phyloP scores from a whole-genome alignment of 306 rosid species.

The Malus fusca region DNA sequence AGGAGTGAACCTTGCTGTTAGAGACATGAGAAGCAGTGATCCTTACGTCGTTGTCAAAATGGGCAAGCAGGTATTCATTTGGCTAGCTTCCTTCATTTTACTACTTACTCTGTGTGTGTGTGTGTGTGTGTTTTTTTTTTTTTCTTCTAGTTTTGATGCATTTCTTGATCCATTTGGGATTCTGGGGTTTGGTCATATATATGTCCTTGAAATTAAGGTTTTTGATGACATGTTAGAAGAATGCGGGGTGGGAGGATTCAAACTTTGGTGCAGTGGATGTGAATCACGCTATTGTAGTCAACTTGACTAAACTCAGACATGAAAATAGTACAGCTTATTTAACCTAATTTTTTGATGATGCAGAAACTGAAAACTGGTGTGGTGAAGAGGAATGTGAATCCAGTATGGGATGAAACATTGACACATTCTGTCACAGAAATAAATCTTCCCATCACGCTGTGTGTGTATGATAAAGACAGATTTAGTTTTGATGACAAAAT shows the following conservation, averaged over 20 bases:
- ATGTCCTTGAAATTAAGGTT: neutral
- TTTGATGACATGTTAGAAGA: neutral
- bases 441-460: slow-evolving; percentile 41
- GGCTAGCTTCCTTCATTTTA: neutral
- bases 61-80: slow-evolving; percentile 54
- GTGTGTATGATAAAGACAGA: slow-evolving; percentile 64
- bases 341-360: neutral
- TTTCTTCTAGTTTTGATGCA: neutral
- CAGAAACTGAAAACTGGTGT: slow-evolving; percentile 80
- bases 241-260: neutral
- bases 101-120: neutral
- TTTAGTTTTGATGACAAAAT: slow-evolving; percentile 69
- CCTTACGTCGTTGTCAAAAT: slow-evolving; percentile 74
- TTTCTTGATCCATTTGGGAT: neutral
- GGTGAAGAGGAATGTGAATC: slow-evolving; percentile 50
- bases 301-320: too few relatives aligned
- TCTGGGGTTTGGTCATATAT: neutral
- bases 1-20: slow-evolving; percentile 75
- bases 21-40: slow-evolving; percentile 72
- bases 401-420: slow-evolving; percentile 82
- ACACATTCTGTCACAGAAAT: slow-evolving; percentile 63
- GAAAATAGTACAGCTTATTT: too few relatives aligned
- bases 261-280: neutral
- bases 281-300: neutral
- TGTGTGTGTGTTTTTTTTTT: neutral